Percentiles rank a stretch among this genome's conserved stretches.
These are phyloP conservation scores for Eucalyptus marginata DNA, from an alignment of 345 rosid genomes.

Conservation along the genomic window DNA sequence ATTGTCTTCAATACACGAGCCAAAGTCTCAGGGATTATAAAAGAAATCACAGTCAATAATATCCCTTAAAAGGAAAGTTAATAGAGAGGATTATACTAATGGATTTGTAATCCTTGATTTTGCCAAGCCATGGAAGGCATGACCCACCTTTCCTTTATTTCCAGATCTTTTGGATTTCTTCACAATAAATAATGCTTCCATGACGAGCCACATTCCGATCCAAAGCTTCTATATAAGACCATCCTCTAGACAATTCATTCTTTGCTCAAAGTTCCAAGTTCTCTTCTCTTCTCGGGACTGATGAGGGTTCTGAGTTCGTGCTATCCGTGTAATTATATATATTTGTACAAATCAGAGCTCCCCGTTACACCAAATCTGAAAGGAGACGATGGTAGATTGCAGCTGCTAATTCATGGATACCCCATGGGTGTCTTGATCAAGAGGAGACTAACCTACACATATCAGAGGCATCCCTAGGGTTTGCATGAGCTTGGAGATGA, in stretches of 20 bases:
- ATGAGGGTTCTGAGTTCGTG: neutral
- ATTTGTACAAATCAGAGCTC: neutral
- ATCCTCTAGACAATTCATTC: neutral
- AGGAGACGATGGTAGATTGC: neutral
- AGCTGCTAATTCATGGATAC: constrained; percentile 60
- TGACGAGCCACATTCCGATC: neutral
- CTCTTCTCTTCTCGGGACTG: neutral
- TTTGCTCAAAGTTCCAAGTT: neutral
- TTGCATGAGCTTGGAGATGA: constrained; percentile 54
- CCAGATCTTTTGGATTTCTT: neutral
- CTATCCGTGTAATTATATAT: neutral
- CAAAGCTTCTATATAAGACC: neutral
- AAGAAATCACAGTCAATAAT: neutral
- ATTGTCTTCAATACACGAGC: neutral
- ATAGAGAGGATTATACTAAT: neutral
- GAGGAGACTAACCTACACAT: neutral
- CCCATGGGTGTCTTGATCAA: constrained; percentile 8
- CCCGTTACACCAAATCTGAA: neutral
- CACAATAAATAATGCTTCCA: neutral
- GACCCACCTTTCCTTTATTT: neutral
- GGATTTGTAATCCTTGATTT: neutral
- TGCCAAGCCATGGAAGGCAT: neutral
- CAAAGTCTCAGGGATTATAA: neutral
- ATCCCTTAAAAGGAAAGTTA: neutral
- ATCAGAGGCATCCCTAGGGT: constrained; percentile 17